A percentile compares a stretch with the other conserved stretches of the same genome.
phyloP scores from a whole-genome alignment of 305 asterid genomes.

The Euphrasia arctica region DNA sequence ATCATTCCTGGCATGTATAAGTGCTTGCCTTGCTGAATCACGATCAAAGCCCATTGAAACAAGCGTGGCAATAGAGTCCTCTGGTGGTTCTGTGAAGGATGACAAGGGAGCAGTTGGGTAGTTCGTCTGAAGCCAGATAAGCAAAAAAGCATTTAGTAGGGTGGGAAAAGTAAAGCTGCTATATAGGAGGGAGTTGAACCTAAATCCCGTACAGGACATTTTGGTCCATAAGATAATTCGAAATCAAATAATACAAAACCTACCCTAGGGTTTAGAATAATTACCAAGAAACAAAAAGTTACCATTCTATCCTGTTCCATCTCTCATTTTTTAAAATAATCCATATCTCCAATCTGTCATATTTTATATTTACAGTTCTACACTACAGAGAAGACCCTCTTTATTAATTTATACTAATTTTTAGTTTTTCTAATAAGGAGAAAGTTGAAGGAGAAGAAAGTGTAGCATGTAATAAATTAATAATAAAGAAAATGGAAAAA shows the following conservation, averaged over 20 bases:
- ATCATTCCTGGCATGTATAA: slow-evolving; percentile 80
- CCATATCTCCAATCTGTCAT: not conserved
- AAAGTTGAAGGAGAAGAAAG: too few species aligned
- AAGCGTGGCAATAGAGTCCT: slow-evolving; percentile 72
- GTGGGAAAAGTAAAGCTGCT: slow-evolving; percentile 1
- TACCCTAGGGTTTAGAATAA: not conserved
- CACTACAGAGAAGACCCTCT: too few species aligned
- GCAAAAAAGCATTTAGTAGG: slow-evolving; percentile 3
- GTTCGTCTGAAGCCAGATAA: slow-evolving; percentile 47
- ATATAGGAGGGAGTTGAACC: not conserved
- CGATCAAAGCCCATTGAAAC: slow-evolving; percentile 95
- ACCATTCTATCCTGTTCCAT: not conserved
- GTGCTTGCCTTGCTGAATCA: slow-evolving; percentile 91
- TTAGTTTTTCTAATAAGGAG: too few species aligned
- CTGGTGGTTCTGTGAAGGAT: slow-evolving; percentile 62
- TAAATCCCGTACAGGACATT: not conserved
- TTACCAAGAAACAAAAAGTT: not conserved
- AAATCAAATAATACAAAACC: not conserved
- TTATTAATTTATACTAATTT: too few species aligned
- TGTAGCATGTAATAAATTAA: not conserved
- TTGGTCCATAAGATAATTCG: not conserved
- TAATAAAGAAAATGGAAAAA: not conserved
- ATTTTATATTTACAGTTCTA: too few species aligned
- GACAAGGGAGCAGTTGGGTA: slow-evolving; percentile 47
- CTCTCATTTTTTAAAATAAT: not conserved